Evolutionary conservation across 768 basidiomycete species (phyloP).

Genomic region (Mycena indigotica): DNA sequence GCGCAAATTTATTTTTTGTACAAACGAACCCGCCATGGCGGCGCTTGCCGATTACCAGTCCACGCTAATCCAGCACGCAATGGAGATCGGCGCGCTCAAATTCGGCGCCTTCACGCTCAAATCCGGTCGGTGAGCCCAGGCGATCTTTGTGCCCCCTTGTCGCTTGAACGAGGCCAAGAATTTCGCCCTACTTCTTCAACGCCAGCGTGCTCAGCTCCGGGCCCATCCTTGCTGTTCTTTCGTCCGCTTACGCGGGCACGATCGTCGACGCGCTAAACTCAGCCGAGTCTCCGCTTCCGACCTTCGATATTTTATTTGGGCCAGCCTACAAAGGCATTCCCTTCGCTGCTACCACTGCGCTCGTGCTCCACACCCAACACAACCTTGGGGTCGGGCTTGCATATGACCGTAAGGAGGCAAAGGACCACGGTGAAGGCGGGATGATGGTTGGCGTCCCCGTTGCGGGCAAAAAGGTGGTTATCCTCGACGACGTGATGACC

Average conservation of each 20-base stretch:
- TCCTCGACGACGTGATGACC: conserved; percentile 97
- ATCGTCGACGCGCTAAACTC: conserved; percentile 57
- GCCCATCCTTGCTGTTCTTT: conserved; percentile 73
- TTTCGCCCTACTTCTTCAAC: conserved; percentile 98
- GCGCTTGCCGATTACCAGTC: conserved; percentile 54
- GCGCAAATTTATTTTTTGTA: too few species aligned
- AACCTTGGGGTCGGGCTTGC: conserved; percentile 72
- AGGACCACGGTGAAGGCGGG: conserved; percentile 96
- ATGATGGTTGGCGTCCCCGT: conserved; percentile 84
- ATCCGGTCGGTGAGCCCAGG: conserved; percentile 77
- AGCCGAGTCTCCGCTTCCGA: conserved; percentile 34
- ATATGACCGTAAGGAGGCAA: conserved; percentile 94
- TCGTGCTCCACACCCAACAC: conserved; percentile 71
- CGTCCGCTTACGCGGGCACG: conserved; percentile 81
- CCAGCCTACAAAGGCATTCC: conserved; percentile 98
- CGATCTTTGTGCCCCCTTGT: conserved; percentile 1
- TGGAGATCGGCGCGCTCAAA: conserved; percentile 73
- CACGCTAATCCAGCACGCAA: conserved; percentile 68
- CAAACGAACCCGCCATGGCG: too few species aligned
- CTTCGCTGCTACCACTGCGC: conserved; percentile 81
- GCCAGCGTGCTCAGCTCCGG: conserved; percentile 87
- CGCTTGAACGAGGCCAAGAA: conserved; percentile 40
- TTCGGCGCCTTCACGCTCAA: conserved; percentile 94
- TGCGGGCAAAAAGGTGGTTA: conserved; percentile 78
- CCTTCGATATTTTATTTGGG: conserved; percentile 87